phyloP scores from a whole-genome alignment of 495 filamentous ascomycete species.

The Apiosordaria backusii region DNA sequence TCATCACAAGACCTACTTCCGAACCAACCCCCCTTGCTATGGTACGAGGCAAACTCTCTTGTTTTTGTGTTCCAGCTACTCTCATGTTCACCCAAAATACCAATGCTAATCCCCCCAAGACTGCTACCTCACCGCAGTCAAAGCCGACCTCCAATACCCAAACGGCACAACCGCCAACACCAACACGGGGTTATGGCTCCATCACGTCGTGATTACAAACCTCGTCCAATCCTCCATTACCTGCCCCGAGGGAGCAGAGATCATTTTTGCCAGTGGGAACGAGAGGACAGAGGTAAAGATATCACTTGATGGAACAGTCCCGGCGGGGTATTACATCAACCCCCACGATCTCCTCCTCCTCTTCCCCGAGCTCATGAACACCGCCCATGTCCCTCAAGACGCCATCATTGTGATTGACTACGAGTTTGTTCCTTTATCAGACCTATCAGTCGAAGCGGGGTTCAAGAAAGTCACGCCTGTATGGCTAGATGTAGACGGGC shows the following conservation, averaged over 20 bases:
- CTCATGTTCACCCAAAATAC: too few species aligned
- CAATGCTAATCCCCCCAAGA: too few species aligned
- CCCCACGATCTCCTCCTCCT: slow-evolving; percentile 13
- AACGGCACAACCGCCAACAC: slow-evolving; percentile 28
- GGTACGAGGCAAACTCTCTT: too few species aligned
- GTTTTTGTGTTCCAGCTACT: too few species aligned
- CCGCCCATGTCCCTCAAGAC: slow-evolving; percentile 11
- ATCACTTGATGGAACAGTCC: slow-evolving; percentile 20
- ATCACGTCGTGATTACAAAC: slow-evolving; percentile 26
- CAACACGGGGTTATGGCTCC: slow-evolving; percentile 27
- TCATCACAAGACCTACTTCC: slow-evolving; percentile 13
- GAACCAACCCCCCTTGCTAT: slow-evolving; percentile 22
- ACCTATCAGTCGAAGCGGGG: not conserved
- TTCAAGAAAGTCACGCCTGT: slow-evolving; percentile 21
- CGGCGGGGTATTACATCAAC: slow-evolving; percentile 26
- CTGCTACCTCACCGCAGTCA: slow-evolving; percentile 26
- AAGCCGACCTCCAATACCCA: slow-evolving; percentile 26
- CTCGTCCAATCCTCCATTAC: slow-evolving; percentile 3
- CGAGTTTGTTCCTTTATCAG: slow-evolving; percentile 23
- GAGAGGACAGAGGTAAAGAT: slow-evolving; percentile 21
- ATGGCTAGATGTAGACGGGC: slow-evolving; percentile 30
- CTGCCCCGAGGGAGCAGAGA: slow-evolving; percentile 8
- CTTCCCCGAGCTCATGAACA: slow-evolving; percentile 31
- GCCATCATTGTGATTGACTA: slow-evolving; percentile 28
- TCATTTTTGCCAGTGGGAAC: slow-evolving; percentile 25